These are phyloP conservation scores for Elaeis guineensis DNA, from an alignment of 176 grass and related monocot species.

Conservation along the genomic window DNA sequence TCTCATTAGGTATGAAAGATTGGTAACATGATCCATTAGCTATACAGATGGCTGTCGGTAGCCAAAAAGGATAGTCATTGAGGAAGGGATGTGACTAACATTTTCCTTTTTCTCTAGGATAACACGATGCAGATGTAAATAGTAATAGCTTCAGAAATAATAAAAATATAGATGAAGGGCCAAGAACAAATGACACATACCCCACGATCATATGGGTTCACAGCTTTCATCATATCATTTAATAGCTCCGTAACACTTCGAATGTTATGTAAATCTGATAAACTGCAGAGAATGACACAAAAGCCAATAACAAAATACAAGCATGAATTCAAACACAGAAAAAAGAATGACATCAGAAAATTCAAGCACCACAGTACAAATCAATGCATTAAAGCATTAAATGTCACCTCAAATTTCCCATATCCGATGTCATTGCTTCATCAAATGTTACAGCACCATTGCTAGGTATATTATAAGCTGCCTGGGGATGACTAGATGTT, in stretches of 20 bases:
- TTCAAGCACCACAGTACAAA: too few relatives aligned
- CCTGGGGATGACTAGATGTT: slow-evolving; percentile 2
- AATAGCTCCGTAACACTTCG: slow-evolving; percentile 61
- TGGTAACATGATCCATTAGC: too few relatives aligned
- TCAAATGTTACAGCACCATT: slow-evolving; percentile 32
- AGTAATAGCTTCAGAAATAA: too few relatives aligned
- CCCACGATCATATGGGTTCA: slow-evolving; percentile 50
- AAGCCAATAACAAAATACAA: neutral
- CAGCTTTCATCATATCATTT: slow-evolving; percentile 75
- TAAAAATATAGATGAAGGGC: neutral
- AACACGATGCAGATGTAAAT: too few relatives aligned
- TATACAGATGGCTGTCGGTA: too few relatives aligned
- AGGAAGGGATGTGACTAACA: too few relatives aligned
- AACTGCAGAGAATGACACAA: slow-evolving; percentile 26
- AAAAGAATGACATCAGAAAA: too few relatives aligned
- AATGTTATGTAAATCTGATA: slow-evolving; percentile 70
- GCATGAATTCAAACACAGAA: too few relatives aligned
- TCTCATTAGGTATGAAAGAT: too few relatives aligned
- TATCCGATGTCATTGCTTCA: slow-evolving; percentile 39
- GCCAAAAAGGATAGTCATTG: too few relatives aligned
- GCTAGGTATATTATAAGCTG: slow-evolving; percentile 36
- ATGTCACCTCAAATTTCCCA: slow-evolving; percentile 54
- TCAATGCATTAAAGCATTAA: neutral
- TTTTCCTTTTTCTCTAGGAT: too few relatives aligned
- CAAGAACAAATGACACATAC: slow-evolving; percentile 22